Evolutionary conservation across 2,329 filamentous ascomycete genomes (phyloP).

Genomic region (Dothideomycetes sp.): DNA sequence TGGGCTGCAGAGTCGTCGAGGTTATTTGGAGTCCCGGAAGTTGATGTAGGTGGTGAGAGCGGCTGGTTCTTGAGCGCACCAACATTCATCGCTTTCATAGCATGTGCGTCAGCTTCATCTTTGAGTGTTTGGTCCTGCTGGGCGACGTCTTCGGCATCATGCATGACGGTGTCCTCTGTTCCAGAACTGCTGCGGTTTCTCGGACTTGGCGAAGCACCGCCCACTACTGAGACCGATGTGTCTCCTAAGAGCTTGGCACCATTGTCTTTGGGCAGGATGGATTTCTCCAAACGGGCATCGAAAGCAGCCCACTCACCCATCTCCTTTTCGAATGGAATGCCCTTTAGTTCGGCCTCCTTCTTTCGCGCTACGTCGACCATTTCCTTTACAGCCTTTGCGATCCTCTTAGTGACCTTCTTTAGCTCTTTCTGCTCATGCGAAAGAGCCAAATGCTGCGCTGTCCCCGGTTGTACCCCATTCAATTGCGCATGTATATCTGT

Average conservation of each 20-base stretch:
- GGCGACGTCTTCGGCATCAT: constrained; percentile 18
- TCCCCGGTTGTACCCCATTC: constrained; percentile 22
- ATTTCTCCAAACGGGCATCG: constrained; percentile 57
- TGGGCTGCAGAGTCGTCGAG: constrained; percentile 24
- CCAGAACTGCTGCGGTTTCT: constrained; percentile 8
- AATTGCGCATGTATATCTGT: constrained; percentile 31
- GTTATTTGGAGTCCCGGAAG: constrained; percentile 29
- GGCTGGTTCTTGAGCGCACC: constrained; percentile 12
- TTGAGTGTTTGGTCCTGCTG: constrained; percentile 15
- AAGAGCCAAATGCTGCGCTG: constrained; percentile 28
- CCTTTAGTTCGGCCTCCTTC: constrained; percentile 71
- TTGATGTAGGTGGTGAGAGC: constrained; percentile 23
- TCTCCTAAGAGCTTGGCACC: constrained; percentile 7
- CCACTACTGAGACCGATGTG: constrained; percentile 29
- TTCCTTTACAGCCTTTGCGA: constrained; percentile 72
- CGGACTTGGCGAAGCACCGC: constrained; percentile 19
- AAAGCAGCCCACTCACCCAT: constrained; percentile 48
- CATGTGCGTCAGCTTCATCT: not conserved
- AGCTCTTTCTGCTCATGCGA: constrained; percentile 64
- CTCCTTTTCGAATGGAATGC: constrained; percentile 58
- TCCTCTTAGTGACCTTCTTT: constrained; percentile 77
- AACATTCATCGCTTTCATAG: not conserved
- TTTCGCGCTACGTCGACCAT: constrained; percentile 63
- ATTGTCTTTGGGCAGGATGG: constrained; percentile 3
- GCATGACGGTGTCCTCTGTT: constrained; percentile 2